phyloP scores from a whole-genome alignment of 2,329 filamentous ascomycete species.

The Thermothelomyces thermophilus region DNA sequence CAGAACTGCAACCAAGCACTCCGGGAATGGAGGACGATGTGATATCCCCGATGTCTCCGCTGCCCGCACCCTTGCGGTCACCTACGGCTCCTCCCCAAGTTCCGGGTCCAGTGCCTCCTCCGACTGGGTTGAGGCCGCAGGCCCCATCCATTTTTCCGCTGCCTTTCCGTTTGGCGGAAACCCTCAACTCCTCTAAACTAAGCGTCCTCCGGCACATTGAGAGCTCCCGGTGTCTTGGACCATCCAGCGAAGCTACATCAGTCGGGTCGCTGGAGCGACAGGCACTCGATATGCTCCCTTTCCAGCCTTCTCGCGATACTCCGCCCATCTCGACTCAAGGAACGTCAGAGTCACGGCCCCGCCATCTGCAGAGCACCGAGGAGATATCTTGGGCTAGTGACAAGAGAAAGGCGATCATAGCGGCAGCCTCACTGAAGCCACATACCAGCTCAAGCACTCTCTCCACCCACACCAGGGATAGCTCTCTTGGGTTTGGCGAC shows the following conservation, averaged over 20 bases:
- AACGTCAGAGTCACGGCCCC: not conserved
- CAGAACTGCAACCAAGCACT: not conserved
- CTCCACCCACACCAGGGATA: conserved; percentile 12
- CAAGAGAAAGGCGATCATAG: not conserved
- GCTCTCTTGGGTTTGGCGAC: conserved; percentile 10
- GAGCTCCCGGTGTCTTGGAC: conserved; percentile 15
- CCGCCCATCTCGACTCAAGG: not conserved
- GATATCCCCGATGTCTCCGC: conserved; percentile 4
- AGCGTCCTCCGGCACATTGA: conserved; percentile 16
- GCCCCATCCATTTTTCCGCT: not conserved
- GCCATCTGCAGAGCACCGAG: not conserved
- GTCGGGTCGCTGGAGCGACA: not conserved
- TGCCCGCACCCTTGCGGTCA: conserved; percentile 1
- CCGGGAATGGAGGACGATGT: not conserved
- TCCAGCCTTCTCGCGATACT: not conserved
- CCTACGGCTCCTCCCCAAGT: not conserved
- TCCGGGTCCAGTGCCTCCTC: not conserved
- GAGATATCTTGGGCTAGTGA: not conserved
- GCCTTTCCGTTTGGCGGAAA: not conserved
- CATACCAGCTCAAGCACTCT: conserved; percentile 20
- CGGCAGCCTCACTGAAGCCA: conserved; percentile 5
- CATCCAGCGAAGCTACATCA: not conserved
- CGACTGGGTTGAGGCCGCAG: not conserved
- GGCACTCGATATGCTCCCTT: not conserved
- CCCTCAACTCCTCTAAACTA: not conserved